A percentile compares a stretch with the other conserved stretches of the same genome.
Conservation (phyloP, 306 rosid genomes). For the Rosa persica region DNA sequence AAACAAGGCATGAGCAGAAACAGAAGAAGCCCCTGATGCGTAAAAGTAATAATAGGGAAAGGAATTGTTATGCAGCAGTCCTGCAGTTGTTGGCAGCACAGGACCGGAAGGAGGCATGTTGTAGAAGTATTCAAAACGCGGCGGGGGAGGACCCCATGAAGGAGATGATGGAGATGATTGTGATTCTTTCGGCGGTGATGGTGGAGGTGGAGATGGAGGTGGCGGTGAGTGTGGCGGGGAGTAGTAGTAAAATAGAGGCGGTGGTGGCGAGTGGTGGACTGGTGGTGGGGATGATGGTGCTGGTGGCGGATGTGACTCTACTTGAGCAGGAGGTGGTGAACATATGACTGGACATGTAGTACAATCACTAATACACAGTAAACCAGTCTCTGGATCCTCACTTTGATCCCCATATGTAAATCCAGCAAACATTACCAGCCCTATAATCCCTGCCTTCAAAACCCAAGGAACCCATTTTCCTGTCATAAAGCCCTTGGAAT, state of each 20-base stretch:
- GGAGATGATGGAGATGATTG: slow-evolving; percentile 30
- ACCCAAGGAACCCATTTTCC: slow-evolving; percentile 28
- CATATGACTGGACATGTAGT: slow-evolving; percentile 74
- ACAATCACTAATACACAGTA: slow-evolving; percentile 70
- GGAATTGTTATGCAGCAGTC: slow-evolving; percentile 45
- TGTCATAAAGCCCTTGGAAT: slow-evolving; percentile 19
- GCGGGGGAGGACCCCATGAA: slow-evolving; percentile 45
- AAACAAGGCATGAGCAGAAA: slow-evolving; percentile 19
- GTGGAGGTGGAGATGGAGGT: slow-evolving; percentile 11
- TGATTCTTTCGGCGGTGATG: slow-evolving; percentile 11
- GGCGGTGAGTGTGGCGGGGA: slow-evolving; percentile 18
- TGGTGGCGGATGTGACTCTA: slow-evolving; percentile 35
- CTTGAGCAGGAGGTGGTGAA: slow-evolving; percentile 64
- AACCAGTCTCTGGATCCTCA: slow-evolving; percentile 32
- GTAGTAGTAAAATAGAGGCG: slow-evolving; percentile 13
- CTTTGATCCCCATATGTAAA: slow-evolving; percentile 34
- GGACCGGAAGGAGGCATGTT: slow-evolving; percentile 46
- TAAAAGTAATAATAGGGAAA: slow-evolving; percentile 62
- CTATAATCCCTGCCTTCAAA: slow-evolving; percentile 33
- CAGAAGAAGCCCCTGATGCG: slow-evolving; percentile 49
- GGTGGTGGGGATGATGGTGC: no score
- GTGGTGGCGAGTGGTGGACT: slow-evolving; percentile 14
- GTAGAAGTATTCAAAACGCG: slow-evolving; percentile 37
- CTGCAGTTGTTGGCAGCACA: slow-evolving; percentile 36
- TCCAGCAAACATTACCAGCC: slow-evolving; percentile 32